Conservation (phyloP, 2,329 filamentous ascomycete species). For the Pseudogymnoascus sp. region DNA sequence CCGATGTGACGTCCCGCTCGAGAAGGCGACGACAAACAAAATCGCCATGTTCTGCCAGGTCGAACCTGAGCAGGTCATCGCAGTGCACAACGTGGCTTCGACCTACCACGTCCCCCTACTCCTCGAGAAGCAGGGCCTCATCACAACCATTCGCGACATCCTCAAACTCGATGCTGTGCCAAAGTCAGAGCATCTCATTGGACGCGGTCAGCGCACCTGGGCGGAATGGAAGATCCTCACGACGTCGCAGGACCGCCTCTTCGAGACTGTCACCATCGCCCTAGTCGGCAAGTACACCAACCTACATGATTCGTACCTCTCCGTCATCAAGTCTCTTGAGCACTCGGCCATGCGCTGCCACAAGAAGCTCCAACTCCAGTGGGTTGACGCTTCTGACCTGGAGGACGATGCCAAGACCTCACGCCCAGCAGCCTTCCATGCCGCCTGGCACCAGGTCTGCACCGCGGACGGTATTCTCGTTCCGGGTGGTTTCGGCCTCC, state of each 20-base stretch:
- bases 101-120: conserved; percentile 96
- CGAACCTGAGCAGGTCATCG: conserved; percentile 74
- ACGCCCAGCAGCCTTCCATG: conserved; percentile 68
- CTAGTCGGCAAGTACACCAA: conserved; percentile 89
- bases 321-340: conserved; percentile 78
- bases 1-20: conserved; percentile 72
- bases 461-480: conserved; percentile 57
- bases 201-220: conserved; percentile 66
- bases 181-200: conserved; percentile 44
- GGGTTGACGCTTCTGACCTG: conserved; percentile 78
- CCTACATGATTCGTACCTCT: conserved; percentile 79
- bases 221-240: conserved; percentile 68
- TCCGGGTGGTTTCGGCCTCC: conserved; percentile 56
- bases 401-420: conserved; percentile 55
- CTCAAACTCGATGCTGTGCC: conserved; percentile 55
- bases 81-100: conserved; percentile 80
- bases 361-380: conserved; percentile 70
- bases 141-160: conserved; percentile 55
- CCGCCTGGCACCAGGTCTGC: conserved; percentile 75
- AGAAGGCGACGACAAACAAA: conserved; percentile 69
- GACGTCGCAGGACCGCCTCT: conserved; percentile 54
- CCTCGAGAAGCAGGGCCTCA: conserved; percentile 70
- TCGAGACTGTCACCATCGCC: conserved; percentile 68
- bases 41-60: conserved; percentile 87
- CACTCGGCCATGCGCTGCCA: conserved; percentile 83